A percentile compares a stretch with the other conserved stretches of the same genome.
These are phyloP conservation scores for Backusella luteola DNA, from an alignment of 192 early-diverging fungal genomes.

Conservation along the genomic window DNA sequence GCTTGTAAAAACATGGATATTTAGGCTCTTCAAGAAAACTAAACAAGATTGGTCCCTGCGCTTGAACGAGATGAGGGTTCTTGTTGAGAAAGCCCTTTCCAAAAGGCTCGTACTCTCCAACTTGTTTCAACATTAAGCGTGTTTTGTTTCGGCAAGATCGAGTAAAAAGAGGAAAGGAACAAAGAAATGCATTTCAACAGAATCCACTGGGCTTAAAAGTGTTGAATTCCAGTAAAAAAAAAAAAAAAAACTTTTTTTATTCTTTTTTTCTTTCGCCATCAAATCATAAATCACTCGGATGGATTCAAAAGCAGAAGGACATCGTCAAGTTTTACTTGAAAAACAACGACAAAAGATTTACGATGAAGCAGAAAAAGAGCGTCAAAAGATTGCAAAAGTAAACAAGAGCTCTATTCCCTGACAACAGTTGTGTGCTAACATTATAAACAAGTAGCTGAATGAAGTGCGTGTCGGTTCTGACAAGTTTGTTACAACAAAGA, in stretches of 20 bases:
- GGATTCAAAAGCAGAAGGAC: slow-evolving; percentile 45
- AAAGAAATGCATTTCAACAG: too few relatives aligned
- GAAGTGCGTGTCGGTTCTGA: slow-evolving; percentile 66
- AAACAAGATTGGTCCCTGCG: background rate
- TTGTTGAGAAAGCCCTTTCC: background rate
- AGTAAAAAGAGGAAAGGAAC: background rate
- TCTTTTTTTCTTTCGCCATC: background rate
- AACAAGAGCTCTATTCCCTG: background rate
- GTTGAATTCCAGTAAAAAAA: too few relatives aligned
- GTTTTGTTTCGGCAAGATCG: background rate
- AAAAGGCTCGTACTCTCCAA: slow-evolving; percentile 7
- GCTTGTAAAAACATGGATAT: background rate
- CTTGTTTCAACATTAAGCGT: slow-evolving; percentile 1
- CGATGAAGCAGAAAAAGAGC: slow-evolving; percentile 66
- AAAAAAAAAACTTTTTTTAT: slow-evolving; percentile 3
- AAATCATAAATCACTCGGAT: background rate
- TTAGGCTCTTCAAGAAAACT: background rate
- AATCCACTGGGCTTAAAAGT: too few relatives aligned
- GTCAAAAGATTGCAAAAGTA: slow-evolving; percentile 70
- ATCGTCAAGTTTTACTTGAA: slow-evolving; percentile 64
- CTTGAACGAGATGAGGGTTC: background rate
- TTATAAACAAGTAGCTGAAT: slow-evolving; percentile 49
- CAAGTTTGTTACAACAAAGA: slow-evolving; percentile 78
- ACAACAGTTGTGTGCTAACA: too few relatives aligned
- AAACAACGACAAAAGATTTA: slow-evolving; percentile 69